Evolutionary conservation across 495 filamentous ascomycete species (phyloP).

Genomic region (Pseudevernia furfuracea): DNA sequence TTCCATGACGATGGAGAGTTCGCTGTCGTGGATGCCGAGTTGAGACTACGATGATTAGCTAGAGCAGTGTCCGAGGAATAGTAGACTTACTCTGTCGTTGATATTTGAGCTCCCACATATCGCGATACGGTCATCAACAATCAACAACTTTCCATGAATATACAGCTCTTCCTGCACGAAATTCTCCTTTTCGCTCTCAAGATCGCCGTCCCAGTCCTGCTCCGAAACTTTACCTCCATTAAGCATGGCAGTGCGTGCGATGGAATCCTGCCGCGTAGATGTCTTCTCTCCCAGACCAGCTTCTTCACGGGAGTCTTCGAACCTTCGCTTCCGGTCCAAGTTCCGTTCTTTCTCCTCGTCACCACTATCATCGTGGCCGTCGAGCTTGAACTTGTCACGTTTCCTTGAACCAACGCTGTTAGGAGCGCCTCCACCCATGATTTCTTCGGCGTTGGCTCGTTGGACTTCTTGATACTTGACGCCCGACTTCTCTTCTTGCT

Average conservation of each 20-base stretch:
- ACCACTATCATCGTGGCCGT: constrained; percentile 34
- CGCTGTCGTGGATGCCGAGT: constrained; percentile 81
- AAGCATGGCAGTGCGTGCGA: constrained; percentile 78
- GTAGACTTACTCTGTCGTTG: constrained; percentile 64
- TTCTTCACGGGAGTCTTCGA: constrained; percentile 50
- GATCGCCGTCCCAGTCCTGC: constrained; percentile 63
- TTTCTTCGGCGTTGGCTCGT: constrained; percentile 72
- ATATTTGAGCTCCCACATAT: constrained; percentile 88
- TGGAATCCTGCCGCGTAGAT: constrained; percentile 52
- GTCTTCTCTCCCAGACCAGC: constrained; percentile 37
- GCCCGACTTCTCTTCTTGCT: constrained; percentile 68
- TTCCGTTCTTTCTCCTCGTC: constrained; percentile 37
- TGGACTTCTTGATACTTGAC: constrained; percentile 80
- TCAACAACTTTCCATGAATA: constrained; percentile 80
- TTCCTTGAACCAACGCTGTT: constrained; percentile 38
- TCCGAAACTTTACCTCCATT: constrained; percentile 55
- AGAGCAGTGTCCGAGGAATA: not conserved
- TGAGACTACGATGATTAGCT: constrained; percentile 50
- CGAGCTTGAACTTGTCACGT: constrained; percentile 22
- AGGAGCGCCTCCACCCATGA: constrained; percentile 71
- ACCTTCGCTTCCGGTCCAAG: constrained; percentile 51
- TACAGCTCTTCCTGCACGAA: constrained; percentile 95
- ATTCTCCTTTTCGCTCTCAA: constrained; percentile 68
- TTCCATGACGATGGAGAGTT: constrained; percentile 88
- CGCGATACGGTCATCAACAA: constrained; percentile 72